phyloP scores from a whole-genome alignment of 2,329 filamentous ascomycete genomes.

The Ceratocystis huliohia region DNA sequence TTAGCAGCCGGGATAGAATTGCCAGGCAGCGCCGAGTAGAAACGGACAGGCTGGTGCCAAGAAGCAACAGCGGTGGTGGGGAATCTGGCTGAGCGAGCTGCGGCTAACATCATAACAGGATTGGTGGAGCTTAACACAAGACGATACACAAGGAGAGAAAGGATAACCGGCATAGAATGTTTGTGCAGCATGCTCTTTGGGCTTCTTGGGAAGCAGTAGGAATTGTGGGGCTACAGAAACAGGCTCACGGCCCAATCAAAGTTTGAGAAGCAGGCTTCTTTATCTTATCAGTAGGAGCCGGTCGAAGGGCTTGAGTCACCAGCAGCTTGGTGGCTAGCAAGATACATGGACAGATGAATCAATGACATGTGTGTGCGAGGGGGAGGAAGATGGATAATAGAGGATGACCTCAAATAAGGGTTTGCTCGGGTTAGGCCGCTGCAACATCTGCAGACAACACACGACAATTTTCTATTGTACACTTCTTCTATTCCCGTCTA shows the following conservation, averaged over 20 bases:
- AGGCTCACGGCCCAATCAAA: not conserved
- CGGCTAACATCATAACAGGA: conserved; percentile 11
- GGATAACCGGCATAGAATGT: not conserved
- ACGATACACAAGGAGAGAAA: not conserved
- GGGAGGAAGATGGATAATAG: not conserved
- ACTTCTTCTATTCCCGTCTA: not conserved
- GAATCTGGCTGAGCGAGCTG: conserved; percentile 4
- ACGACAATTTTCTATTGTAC: not conserved
- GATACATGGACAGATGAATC: not conserved
- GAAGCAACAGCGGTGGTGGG: not conserved
- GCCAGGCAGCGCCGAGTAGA: conserved; percentile 20
- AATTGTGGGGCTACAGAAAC: not conserved
- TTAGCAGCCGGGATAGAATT: conserved; percentile 58
- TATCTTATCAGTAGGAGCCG: not conserved
- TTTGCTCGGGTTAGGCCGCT: not conserved
- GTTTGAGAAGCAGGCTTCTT: not conserved
- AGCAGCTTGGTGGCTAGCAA: not conserved
- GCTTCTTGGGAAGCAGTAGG: not conserved
- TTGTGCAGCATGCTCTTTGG: not conserved
- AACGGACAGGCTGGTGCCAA: conserved; percentile 15
- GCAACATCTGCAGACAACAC: not conserved
- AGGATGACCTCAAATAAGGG: not conserved
- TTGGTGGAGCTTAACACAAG: not conserved
- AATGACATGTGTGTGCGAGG: not conserved
- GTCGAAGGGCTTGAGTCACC: not conserved